Evolutionary conservation across 176 grass and related monocot species (phyloP).

Genomic region (Oryza officinalis): DNA sequence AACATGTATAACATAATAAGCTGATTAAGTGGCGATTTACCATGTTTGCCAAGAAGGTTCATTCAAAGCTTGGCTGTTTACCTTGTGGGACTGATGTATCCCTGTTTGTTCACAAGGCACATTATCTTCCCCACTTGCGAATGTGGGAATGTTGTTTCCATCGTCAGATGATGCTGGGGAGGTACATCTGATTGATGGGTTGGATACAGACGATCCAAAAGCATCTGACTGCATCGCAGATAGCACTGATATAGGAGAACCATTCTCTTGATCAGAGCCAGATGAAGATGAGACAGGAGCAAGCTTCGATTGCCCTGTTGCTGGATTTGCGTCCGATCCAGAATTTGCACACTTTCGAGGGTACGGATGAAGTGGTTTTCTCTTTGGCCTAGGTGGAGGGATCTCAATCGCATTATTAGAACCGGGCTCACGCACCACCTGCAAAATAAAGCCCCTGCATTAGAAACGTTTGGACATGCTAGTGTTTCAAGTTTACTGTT

Average conservation of each 20-base stretch:
- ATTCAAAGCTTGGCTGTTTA: conserved; percentile 11
- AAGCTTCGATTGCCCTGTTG: conserved; percentile 23
- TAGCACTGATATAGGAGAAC: conserved; percentile 76
- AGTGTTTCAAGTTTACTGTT: neutral
- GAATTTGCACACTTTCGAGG: conserved; percentile 67
- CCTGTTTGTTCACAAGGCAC: neutral
- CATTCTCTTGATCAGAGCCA: conserved; percentile 58
- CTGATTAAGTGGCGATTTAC: neutral
- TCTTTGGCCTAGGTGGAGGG: conserved; percentile 90
- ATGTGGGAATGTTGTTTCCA: conserved; percentile 19
- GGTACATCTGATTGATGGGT: conserved; percentile 29
- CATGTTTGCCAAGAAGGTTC: neutral
- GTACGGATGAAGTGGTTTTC: conserved; percentile 86
- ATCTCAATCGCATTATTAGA: conserved; percentile 58
- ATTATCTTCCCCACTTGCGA: conserved; percentile 13
- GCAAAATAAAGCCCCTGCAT: neutral
- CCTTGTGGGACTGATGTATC: conserved; percentile 35
- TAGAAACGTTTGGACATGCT: neutral
- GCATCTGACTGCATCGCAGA: conserved; percentile 62
- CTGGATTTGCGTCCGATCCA: neutral
- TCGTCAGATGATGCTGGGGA: conserved; percentile 51
- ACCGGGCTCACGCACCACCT: conserved; percentile 60
- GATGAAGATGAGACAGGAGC: conserved; percentile 38
- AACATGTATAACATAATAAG: neutral
- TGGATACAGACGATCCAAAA: conserved; percentile 52